Conservation (phyloP, 345 rosid species). For the Salix purpurea region DNA sequence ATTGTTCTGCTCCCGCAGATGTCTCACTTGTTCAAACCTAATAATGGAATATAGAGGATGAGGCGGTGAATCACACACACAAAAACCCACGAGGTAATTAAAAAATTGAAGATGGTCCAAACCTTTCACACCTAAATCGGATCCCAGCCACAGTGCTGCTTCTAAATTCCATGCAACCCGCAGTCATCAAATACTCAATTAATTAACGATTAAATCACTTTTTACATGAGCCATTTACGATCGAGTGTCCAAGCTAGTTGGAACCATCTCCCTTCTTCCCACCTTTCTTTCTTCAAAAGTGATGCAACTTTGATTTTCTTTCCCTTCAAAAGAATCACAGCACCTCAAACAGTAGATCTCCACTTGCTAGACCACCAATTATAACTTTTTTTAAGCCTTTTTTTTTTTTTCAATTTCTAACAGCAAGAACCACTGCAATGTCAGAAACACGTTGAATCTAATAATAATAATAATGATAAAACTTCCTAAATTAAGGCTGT, state of each 20-base stretch:
- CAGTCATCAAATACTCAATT: too few species aligned
- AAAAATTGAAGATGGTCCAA: neutral
- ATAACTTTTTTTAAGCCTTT: too few species aligned
- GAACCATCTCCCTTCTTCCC: neutral
- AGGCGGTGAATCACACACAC: neutral
- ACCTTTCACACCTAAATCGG: neutral
- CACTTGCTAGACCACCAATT: too few species aligned
- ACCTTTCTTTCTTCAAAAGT: neutral
- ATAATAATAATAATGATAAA: neutral
- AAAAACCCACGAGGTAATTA: neutral
- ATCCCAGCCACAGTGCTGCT: neutral
- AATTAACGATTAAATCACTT: neutral
- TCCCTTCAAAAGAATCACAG: neutral
- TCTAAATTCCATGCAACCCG: neutral
- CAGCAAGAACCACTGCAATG: too few species aligned
- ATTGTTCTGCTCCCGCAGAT: neutral
- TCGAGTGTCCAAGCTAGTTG: neutral
- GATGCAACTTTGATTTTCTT: neutral
- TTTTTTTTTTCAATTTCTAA: too few species aligned
- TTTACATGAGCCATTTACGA: neutral
- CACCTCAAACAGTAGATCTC: too few species aligned
- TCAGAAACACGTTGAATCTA: too few species aligned
- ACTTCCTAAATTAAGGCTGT: neutral
- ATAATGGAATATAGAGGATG: too few species aligned
- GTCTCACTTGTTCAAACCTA: too few species aligned